Conservation (phyloP, 768 basidiomycete genomes). For the Favolaschia claudopus region DNA sequence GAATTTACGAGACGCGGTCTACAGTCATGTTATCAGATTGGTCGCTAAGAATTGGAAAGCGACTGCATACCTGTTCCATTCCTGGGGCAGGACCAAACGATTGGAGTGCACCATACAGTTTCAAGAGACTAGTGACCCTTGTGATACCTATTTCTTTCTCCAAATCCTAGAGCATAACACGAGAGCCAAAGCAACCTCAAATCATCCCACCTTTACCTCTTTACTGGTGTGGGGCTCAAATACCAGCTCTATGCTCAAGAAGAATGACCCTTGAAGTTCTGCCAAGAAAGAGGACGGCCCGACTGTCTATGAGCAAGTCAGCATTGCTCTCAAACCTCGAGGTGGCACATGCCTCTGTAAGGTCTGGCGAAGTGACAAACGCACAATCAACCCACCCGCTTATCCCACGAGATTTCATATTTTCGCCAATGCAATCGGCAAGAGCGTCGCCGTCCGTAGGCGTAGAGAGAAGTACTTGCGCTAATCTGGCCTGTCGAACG, state of each 20-base stretch:
- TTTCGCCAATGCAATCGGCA: constrained; percentile 40
- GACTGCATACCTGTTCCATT: constrained; percentile 12
- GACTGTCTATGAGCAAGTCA: constrained; percentile 50
- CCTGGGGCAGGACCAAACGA: constrained; percentile 14
- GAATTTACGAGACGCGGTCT: constrained; percentile 36
- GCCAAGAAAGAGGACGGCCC: constrained; percentile 61
- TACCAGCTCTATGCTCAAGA: constrained; percentile 47
- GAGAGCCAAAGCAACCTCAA: constrained; percentile 9
- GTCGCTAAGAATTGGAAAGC: neutral
- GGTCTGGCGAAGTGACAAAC: constrained; percentile 54
- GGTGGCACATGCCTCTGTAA: constrained; percentile 48
- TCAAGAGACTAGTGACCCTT: constrained; percentile 13
- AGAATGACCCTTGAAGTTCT: constrained; percentile 60
- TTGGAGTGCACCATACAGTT: constrained; percentile 18
- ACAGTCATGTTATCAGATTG: neutral
- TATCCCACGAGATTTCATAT: constrained; percentile 30
- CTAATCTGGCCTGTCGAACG: constrained; percentile 58
- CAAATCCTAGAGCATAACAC: neutral
- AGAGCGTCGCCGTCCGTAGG: constrained; percentile 37
- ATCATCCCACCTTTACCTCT: neutral
- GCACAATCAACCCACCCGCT: constrained; percentile 46
- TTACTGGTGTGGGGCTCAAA: neutral
- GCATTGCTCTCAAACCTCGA: constrained; percentile 16
- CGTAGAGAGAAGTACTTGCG: constrained; percentile 49
- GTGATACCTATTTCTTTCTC: constrained; percentile 11